Evolutionary conservation across 2,329 filamentous ascomycete genomes (phyloP).

Genomic region (Penicillium nordicum): DNA sequence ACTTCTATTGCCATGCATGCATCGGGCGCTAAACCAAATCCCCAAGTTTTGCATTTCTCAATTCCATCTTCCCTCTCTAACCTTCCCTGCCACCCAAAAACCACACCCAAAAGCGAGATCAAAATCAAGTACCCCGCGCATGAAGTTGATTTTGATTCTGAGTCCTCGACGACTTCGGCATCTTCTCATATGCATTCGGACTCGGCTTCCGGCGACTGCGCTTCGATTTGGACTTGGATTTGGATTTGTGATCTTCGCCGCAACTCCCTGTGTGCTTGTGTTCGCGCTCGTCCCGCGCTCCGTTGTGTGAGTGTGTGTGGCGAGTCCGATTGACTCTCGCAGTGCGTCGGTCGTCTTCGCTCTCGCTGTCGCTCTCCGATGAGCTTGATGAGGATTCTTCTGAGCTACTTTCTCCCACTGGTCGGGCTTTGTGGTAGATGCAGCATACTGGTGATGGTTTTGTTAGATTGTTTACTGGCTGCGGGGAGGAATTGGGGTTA

Average conservation of each 20-base stretch:
- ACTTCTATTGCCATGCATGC: not conserved
- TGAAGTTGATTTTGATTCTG: slow-evolving; percentile 11
- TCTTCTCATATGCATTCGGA: slow-evolving; percentile 49
- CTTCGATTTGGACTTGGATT: slow-evolving; percentile 11
- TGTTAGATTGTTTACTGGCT: not conserved
- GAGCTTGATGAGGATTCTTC: slow-evolving; percentile 53
- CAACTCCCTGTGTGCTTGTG: slow-evolving; percentile 20
- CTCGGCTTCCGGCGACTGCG: slow-evolving; percentile 36
- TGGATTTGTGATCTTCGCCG: slow-evolving; percentile 7
- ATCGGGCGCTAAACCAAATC: not conserved
- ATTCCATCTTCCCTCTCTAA: not conserved
- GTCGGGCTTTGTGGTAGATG: slow-evolving; percentile 87
- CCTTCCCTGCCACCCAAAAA: not conserved
- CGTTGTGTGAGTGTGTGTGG: slow-evolving; percentile 17
- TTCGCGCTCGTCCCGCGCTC: slow-evolving; percentile 18
- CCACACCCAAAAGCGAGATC: not conserved
- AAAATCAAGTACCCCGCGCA: slow-evolving; percentile 11
- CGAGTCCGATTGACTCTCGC: slow-evolving; percentile 1
- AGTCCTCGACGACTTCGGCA: slow-evolving; percentile 35
- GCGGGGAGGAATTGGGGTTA: not conserved
- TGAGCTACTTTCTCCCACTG: slow-evolving; percentile 73
- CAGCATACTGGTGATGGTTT: slow-evolving; percentile 73
- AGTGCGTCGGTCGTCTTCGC: slow-evolving; percentile 28
- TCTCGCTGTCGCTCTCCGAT: slow-evolving; percentile 49
- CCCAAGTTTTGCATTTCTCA: not conserved